A percentile compares a stretch with the other conserved stretches of the same genome.
Evolutionary conservation across 768 basidiomycete species (phyloP).

Genomic region (Termitomyces sp.): DNA sequence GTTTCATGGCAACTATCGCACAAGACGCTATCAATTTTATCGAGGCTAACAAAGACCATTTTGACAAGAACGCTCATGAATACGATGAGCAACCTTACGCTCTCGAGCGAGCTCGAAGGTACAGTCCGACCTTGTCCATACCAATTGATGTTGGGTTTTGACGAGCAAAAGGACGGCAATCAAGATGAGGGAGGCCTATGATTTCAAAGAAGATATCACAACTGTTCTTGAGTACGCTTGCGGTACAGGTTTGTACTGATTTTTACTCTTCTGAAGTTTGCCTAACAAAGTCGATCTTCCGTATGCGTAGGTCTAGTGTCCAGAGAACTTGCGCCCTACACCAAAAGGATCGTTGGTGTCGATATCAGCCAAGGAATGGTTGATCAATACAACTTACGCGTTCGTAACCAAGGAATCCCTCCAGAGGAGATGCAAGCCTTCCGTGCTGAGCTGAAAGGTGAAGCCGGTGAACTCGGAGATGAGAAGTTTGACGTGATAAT

Average conservation of each 20-base stretch:
- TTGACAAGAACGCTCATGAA: slow-evolving; percentile 13
- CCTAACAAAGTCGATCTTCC: neutral
- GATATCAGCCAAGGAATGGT: slow-evolving; percentile 76
- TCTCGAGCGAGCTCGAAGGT: slow-evolving; percentile 14
- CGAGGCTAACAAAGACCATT: slow-evolving; percentile 18
- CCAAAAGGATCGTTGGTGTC: slow-evolving; percentile 64
- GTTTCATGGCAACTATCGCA: neutral
- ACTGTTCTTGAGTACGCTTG: slow-evolving; percentile 73
- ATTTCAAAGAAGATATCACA: slow-evolving; percentile 55
- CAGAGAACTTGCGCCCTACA: slow-evolving; percentile 54
- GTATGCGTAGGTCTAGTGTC: slow-evolving; percentile 57
- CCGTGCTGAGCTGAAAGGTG: slow-evolving; percentile 46
- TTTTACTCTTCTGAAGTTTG: neutral
- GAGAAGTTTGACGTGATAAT: slow-evolving; percentile 66
- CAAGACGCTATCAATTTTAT: neutral
- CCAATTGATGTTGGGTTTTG: neutral
- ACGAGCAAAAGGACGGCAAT: slow-evolving; percentile 27
- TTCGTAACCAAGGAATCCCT: slow-evolving; percentile 57
- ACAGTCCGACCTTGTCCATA: slow-evolving; percentile 6
- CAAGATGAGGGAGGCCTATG: slow-evolving; percentile 37
- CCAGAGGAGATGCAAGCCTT: slow-evolving; percentile 67
- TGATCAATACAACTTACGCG: slow-evolving; percentile 58
- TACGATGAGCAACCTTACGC: slow-evolving; percentile 17
- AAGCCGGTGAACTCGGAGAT: slow-evolving; percentile 44
- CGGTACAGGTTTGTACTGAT: slow-evolving; percentile 45